Evolutionary conservation across 495 filamentous ascomycete genomes (phyloP).

Genomic region (Astrocystis sublimbata): DNA sequence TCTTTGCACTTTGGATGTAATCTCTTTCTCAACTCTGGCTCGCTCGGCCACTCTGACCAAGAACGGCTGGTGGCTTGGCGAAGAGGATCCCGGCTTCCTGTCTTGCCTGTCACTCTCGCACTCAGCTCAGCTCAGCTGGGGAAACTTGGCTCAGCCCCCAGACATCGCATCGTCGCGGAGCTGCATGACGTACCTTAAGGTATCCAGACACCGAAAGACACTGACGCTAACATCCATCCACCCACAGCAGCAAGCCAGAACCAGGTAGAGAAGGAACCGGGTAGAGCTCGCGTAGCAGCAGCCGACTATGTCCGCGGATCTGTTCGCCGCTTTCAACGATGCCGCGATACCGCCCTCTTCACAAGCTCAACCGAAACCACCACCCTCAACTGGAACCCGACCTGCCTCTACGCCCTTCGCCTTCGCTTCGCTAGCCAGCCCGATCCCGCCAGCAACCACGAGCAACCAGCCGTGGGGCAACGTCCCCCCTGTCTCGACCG

Average conservation of each 20-base stretch:
- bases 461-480: constrained; percentile 18
- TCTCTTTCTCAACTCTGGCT: too few species aligned
- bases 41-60: too few species aligned
- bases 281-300: neutral
- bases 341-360: constrained; percentile 28
- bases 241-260: too few species aligned
- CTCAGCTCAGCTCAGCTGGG: neutral
- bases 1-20: too few species aligned
- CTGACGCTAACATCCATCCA: neutral
- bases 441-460: constrained; percentile 25
- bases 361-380: constrained; percentile 26
- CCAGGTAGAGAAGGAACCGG: too few species aligned
- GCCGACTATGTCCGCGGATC: constrained; percentile 67
- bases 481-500: constrained; percentile 19
- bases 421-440: constrained; percentile 18
- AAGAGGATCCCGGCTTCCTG: too few species aligned
- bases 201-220: too few species aligned
- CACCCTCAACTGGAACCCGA: constrained; percentile 16
- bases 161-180: neutral
- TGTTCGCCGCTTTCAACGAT: constrained; percentile 70
- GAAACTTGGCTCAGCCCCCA: neutral
- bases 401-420: constrained; percentile 21
- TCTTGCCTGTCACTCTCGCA: neutral
- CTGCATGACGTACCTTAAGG: constrained; percentile 1
- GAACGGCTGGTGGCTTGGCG: neutral